Conservation (phyloP, 2,329 filamentous ascomycete genomes). For the Beauveria australis region DNA sequence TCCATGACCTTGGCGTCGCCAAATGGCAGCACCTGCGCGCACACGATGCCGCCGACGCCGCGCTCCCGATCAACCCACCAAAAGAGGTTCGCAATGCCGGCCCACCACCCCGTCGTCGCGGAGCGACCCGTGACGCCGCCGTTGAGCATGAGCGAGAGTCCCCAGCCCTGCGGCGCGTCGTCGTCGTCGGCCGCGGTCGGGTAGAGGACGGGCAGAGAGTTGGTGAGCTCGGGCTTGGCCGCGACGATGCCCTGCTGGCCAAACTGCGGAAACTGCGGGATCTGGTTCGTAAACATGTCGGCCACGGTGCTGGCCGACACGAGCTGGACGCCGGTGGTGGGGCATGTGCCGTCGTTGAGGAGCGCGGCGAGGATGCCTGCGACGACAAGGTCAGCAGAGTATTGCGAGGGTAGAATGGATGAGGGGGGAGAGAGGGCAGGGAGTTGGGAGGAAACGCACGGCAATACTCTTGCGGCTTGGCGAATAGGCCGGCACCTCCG, state of each 20-base stretch:
- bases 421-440: too few relatives aligned
- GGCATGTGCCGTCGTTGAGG: constrained; percentile 55
- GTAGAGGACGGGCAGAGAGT: constrained; percentile 42
- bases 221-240: constrained; percentile 40
- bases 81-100: constrained; percentile 50
- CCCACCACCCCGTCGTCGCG: constrained; percentile 45
- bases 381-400: not conserved
- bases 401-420: not conserved
- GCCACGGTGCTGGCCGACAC: constrained; percentile 50
- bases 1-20: constrained; percentile 32
- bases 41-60: constrained; percentile 46
- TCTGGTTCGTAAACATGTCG: constrained; percentile 57
- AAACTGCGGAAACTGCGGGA: constrained; percentile 46
- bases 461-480: constrained; percentile 51
- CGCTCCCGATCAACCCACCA: constrained; percentile 57
- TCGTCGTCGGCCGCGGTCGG: constrained; percentile 21
- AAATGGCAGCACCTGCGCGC: constrained; percentile 43
- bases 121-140: constrained; percentile 45
- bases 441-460: constrained; percentile 29
- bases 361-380: constrained; percentile 51
- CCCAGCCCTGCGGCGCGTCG: constrained; percentile 55
- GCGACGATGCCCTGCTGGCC: constrained; percentile 34
- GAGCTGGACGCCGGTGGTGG: constrained; percentile 45
- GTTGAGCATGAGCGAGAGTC: constrained; percentile 49
- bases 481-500: constrained; percentile 55